A percentile compares a stretch with the other conserved stretches of the same genome.
Conservation (phyloP, 1,139 yeast species). For the Saccharomyces hybrid region DNA sequence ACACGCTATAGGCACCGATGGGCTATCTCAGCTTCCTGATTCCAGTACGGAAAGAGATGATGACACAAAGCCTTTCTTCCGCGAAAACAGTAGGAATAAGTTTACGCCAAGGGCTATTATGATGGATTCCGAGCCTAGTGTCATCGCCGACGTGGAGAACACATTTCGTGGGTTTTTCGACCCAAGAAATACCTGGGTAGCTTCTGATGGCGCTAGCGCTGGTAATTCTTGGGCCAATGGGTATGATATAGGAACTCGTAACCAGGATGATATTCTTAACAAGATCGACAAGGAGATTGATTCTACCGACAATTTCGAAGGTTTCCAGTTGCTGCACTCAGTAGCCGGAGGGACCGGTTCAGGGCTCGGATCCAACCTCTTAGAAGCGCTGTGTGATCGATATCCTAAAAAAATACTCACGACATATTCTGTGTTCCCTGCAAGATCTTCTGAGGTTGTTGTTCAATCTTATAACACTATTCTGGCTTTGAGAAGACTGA, state of each 20-base stretch:
- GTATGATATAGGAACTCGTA: slow-evolving; percentile 61
- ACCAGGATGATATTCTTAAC: slow-evolving; percentile 66
- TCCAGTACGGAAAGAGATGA: slow-evolving; percentile 45
- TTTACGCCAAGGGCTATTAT: slow-evolving; percentile 84
- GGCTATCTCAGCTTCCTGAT: slow-evolving; percentile 34
- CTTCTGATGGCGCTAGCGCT: slow-evolving; percentile 81
- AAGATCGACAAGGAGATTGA: slow-evolving; percentile 88
- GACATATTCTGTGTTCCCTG: slow-evolving; percentile 83
- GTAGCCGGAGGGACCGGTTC: slow-evolving; percentile 99
- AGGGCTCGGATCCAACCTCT: slow-evolving; percentile 77
- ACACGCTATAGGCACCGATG: slow-evolving; percentile 78
- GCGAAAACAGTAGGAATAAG: slow-evolving; percentile 62
- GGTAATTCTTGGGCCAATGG: slow-evolving; percentile 97
- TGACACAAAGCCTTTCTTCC: slow-evolving; percentile 78
- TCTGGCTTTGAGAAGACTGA: slow-evolving; percentile 69
- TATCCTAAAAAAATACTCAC: slow-evolving; percentile 76
- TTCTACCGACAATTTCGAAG: slow-evolving; percentile 81
- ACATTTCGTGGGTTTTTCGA: slow-evolving; percentile 63
- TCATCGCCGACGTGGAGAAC: slow-evolving; percentile 55
- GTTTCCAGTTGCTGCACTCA: slow-evolving; percentile 85
- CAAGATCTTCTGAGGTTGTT: slow-evolving; percentile 80
- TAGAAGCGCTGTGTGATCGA: slow-evolving; percentile 74
- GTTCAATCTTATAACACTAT: slow-evolving; percentile 94
- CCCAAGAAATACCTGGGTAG: slow-evolving; percentile 72
- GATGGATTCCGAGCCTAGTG: slow-evolving; percentile 88